Percentiles rank a stretch among this genome's conserved stretches.
These are phyloP conservation scores for Cocos nucifera DNA, from an alignment of 176 grass and related monocot genomes.

Conservation along the genomic window DNA sequence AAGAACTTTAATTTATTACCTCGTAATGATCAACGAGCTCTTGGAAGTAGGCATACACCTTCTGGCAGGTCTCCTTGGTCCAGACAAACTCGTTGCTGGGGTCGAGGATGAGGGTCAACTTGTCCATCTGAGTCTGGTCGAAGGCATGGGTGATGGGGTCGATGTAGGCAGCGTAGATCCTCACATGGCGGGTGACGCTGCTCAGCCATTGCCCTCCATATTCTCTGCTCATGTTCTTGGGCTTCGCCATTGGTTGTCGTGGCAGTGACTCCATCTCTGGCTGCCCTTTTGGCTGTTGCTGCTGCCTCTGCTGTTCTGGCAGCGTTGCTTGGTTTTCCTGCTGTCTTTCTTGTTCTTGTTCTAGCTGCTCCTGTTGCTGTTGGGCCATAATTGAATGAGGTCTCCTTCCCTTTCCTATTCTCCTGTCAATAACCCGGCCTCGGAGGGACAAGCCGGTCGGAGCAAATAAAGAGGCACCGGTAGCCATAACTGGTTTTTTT, in stretches of 20 bases:
- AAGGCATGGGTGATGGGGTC: constrained; percentile 79
- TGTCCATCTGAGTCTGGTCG: constrained; percentile 98
- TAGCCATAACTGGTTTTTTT: constrained; percentile 29
- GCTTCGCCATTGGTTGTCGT: constrained; percentile 65
- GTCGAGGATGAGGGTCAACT: constrained; percentile 87
- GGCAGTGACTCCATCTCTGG: constrained; percentile 32
- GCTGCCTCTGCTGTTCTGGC: constrained; percentile 1
- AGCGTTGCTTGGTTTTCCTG: constrained; percentile 9
- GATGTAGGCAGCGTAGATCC: constrained; percentile 97
- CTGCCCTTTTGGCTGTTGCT: background rate
- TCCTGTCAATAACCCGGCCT: constrained; percentile 7
- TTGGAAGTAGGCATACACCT: constrained; percentile 83
- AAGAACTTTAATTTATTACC: constrained; percentile 22
- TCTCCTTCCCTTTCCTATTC: constrained; percentile 4
- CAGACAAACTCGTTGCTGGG: constrained; percentile 81
- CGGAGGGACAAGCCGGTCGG: constrained; percentile 30
- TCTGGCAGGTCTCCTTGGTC: constrained; percentile 64
- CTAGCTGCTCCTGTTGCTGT: constrained; percentile 45
- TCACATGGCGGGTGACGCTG: constrained; percentile 68
- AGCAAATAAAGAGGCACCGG: constrained; percentile 50
- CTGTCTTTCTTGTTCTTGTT: constrained; percentile 17
- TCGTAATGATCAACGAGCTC: constrained; percentile 86
- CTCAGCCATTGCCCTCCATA: constrained; percentile 98
- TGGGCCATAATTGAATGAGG: constrained; percentile 21
- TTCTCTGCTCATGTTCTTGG: constrained; percentile 81